phyloP scores from a whole-genome alignment of 2,329 filamentous ascomycete genomes.

The Cytospora mali region DNA sequence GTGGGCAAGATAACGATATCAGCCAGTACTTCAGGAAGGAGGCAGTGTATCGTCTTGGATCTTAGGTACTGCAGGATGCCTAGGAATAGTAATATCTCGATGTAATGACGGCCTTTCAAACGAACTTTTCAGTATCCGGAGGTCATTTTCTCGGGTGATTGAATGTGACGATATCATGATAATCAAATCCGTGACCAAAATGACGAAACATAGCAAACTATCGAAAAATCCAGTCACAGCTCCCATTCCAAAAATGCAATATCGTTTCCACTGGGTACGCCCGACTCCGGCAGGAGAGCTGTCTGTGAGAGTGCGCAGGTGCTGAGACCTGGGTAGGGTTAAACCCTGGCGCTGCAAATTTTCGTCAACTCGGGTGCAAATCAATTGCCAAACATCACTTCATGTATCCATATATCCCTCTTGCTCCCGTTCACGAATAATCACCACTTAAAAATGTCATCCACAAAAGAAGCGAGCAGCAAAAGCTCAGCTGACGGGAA shows the following conservation, averaged over 20 bases:
- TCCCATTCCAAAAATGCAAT: no score
- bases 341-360: not conserved
- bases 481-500: no score
- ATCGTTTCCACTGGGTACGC: no score
- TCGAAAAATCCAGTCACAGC: no score
- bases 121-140: not conserved
- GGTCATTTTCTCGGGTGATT: no score
- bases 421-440: not conserved
- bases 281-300: no score
- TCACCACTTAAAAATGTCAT: slow-evolving; percentile 17
- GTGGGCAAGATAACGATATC: slow-evolving; percentile 32
- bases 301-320: no score
- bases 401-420: not conserved
- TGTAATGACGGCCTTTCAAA: not conserved
- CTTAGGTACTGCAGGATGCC: not conserved
- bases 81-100: not conserved
- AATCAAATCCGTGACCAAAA: no score
- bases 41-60: slow-evolving; percentile 31
- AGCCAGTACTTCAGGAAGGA: slow-evolving; percentile 32
- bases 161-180: no score
- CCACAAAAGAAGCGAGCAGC: not conserved
- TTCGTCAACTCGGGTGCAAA: not conserved
- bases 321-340: no score
- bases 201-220: no score
- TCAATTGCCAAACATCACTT: not conserved